Evolutionary conservation across 1,284 basidiomycete genomes (phyloP), one percentile per base, ranked within the genome.

Genomic region (Ustilago tritici): DNA sequence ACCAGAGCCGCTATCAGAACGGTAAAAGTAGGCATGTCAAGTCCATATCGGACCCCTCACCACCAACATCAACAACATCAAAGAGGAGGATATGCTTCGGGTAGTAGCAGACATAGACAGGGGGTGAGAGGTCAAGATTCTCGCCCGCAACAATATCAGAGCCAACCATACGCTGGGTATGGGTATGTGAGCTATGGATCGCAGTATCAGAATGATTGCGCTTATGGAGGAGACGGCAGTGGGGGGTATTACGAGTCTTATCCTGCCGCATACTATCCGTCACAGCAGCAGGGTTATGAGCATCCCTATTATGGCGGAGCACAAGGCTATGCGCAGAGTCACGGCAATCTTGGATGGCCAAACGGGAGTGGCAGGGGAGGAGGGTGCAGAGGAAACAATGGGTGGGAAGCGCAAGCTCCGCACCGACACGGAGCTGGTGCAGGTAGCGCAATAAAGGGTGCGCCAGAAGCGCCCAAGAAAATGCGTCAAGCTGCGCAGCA

Each of bases 401-500:
- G 28, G 9, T 23, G 43, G n/a, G 43, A 46, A 31, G 49, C 31
- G 49, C 49, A 50, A 32, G 10, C 49, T 50, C 28, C 49, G 49
- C 49, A 50, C 23, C 49, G 31, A 43, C 9, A 46, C 43, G 43
- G 43, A 19, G n/a, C 43, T 15, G n/a, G 6, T 2, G 14, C 12
- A 15, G 12, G 40, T 43, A 53, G 49, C 35, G 47, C 43, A 8
- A 14, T 64, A 7, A 10, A 36, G 6, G 61, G 61, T 34, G 68
- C 62, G 1, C 68, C 62, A 17, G 68, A 53, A 49, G 68, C 62
- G 10, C 68, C 68, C 10, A 70, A 61, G 11, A 58, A 55, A 38
- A 70, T 70, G 68, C 68, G 58, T 56, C 40, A 69, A 17, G 56
- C 60, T 49, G 50, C 56, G 35, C 53, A 55, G 53, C 53, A 38